These are phyloP conservation scores for Annulohypoxylon maeteangense DNA, from an alignment of 495 filamentous ascomycete genomes.

Conservation along the genomic window DNA sequence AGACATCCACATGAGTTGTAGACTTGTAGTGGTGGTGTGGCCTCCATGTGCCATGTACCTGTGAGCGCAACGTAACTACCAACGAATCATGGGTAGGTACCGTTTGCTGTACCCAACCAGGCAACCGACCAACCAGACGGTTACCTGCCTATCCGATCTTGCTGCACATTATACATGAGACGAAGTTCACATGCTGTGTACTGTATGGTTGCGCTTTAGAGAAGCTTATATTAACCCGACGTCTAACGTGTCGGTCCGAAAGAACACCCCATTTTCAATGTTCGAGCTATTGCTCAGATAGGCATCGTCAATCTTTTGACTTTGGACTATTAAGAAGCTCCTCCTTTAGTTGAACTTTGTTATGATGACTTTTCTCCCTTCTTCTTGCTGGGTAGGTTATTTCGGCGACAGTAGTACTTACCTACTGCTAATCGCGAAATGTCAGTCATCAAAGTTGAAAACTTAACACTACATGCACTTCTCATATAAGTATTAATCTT, in stretches of 20 bases:
- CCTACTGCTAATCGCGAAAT: no score
- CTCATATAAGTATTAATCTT: no score
- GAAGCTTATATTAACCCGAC: slow-evolving; percentile 12
- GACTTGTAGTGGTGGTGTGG: background rate
- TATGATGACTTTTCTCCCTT: background rate
- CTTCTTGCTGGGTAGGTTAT: background rate
- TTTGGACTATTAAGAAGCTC: no score
- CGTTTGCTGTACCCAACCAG: background rate
- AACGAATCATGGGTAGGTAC: no score
- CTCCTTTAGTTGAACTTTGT: no score
- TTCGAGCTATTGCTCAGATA: background rate
- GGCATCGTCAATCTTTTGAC: background rate
- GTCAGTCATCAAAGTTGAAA: no score
- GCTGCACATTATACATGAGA: background rate
- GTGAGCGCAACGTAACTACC: slow-evolving; percentile 1
- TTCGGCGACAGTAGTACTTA: no score
- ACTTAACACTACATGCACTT: no score
- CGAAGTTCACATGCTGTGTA: background rate
- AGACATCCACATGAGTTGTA: background rate
- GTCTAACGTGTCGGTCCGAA: background rate
- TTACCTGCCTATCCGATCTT: slow-evolving; percentile 12
- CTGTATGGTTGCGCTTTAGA: background rate
- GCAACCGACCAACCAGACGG: background rate
- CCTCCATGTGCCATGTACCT: no score
- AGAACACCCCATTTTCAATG: background rate